phyloP scores from a whole-genome alignment of 352 stramenopile species.

The Nothophytophthora sp. region DNA sequence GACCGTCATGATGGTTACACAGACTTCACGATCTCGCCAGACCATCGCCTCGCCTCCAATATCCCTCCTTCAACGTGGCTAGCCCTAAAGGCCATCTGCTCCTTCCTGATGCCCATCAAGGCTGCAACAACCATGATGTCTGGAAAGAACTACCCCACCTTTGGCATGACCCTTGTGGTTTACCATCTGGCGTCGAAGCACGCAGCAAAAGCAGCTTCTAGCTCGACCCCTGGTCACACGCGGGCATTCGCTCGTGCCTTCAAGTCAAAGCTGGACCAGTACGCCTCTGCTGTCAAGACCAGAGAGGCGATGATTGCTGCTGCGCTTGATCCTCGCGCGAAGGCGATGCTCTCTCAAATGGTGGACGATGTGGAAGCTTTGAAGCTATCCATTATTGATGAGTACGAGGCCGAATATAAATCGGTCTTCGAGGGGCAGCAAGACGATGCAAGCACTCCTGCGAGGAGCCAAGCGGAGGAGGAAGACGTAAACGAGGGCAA shows the following conservation, averaged over 20 bases:
- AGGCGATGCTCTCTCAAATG: background rate
- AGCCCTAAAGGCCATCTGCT: constrained; percentile 1
- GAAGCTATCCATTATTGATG: background rate
- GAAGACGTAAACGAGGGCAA: constrained; percentile 1
- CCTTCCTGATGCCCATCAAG: constrained; percentile 14
- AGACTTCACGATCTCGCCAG: constrained; percentile 1
- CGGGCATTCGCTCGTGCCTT: constrained; percentile 7
- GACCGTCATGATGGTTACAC: constrained; percentile 9
- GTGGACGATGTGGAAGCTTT: constrained; percentile 3
- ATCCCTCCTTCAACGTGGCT: background rate
- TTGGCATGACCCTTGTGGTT: constrained; percentile 9
- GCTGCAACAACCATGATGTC: constrained; percentile 13
- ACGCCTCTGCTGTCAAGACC: background rate
- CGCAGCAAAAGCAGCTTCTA: background rate
- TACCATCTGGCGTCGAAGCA: constrained; percentile 2
- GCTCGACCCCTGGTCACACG: background rate
- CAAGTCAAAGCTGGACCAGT: constrained; percentile 12
- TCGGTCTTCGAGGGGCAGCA: background rate
- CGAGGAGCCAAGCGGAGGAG: constrained; percentile 1
- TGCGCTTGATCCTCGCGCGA: constrained; percentile 11
- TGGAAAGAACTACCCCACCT: constrained; percentile 10
- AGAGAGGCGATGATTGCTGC: constrained; percentile 14
- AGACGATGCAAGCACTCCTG: background rate
- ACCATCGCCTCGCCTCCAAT: background rate
- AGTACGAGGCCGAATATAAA: constrained; percentile 3